Conservation (phyloP, 2,329 filamentous ascomycete species). For the Botrytis elliptica region DNA sequence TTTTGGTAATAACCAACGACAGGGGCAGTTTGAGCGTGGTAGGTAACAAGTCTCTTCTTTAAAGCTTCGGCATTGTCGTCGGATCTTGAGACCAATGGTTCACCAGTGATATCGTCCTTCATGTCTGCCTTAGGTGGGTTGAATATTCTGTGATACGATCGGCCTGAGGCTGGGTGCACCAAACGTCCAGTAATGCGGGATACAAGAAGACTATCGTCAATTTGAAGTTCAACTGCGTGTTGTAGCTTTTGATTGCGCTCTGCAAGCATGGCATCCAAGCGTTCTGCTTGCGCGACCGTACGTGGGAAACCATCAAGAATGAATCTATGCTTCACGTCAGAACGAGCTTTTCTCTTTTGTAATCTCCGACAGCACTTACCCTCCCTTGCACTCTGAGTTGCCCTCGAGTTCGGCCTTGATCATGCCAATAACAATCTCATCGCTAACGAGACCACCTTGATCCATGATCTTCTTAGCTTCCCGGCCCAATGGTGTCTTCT, state of each 20-base stretch:
- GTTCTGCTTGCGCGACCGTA: constrained; percentile 91
- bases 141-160: constrained; percentile 98
- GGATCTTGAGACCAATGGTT: constrained; percentile 91
- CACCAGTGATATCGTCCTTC: constrained; percentile 95
- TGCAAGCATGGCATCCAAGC: constrained; percentile 87
- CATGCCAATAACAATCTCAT: constrained; percentile 99
- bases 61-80: constrained; percentile 96
- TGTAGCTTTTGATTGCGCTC: constrained; percentile 80
- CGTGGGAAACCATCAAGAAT: constrained; percentile 98
- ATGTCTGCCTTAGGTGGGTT: constrained; percentile 93
- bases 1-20: constrained; percentile 97
- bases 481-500: constrained; percentile 90
- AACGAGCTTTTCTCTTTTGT: background rate
- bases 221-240: constrained; percentile 94
- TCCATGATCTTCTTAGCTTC: constrained; percentile 99
- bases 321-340: constrained; percentile 61
- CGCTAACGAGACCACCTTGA: constrained; percentile 92
- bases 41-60: constrained; percentile 90
- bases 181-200: constrained; percentile 95
- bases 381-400: constrained; percentile 95
- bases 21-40: constrained; percentile 89
- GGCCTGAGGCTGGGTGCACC: constrained; percentile 91
- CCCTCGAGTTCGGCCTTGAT: constrained; percentile 95
- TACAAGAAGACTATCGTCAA: constrained; percentile 90
- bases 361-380: constrained; percentile 56